A percentile compares a stretch with the other conserved stretches of the same genome.
These are phyloP conservation scores for Marasmius fiardii DNA, from an alignment of 1,284 basidiomycete genomes.

Conservation along the genomic window DNA sequence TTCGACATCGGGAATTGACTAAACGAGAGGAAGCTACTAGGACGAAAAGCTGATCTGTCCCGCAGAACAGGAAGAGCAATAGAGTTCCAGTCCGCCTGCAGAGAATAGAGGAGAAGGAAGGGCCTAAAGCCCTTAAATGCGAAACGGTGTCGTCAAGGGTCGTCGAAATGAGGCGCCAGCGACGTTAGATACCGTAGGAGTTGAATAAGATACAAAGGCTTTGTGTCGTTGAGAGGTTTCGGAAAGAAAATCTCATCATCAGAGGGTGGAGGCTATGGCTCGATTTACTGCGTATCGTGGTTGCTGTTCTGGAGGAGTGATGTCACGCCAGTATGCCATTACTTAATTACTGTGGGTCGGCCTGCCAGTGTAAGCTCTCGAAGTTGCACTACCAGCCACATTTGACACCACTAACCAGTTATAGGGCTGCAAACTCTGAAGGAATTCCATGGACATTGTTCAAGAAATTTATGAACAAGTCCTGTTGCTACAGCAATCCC, in stretches of 20 bases:
- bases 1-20: conserved; percentile 10
- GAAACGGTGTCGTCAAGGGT: neutral
- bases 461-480: conserved; percentile 1
- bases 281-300: too few species aligned
- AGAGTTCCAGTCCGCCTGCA: neutral
- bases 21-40: conserved; percentile 11
- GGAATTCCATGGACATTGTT: neutral
- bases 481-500: neutral
- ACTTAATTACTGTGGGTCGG: too few species aligned
- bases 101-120: neutral
- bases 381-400: too few species aligned
- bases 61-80: conserved; percentile 4
- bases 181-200: neutral
- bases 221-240: too few species aligned
- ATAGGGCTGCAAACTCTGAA: neutral
- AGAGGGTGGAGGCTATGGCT: neutral
- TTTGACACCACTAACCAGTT: too few species aligned
- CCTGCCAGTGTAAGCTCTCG: too few species aligned
- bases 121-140: neutral
- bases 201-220: too few species aligned
- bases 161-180: neutral
- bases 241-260: neutral
- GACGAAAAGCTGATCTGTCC: conserved; percentile 11
- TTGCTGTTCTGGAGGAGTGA: too few species aligned
- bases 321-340: too few species aligned